These are phyloP conservation scores for Starmerella cellae DNA, from an alignment of 805 yeast genomes.

Conservation along the genomic window DNA sequence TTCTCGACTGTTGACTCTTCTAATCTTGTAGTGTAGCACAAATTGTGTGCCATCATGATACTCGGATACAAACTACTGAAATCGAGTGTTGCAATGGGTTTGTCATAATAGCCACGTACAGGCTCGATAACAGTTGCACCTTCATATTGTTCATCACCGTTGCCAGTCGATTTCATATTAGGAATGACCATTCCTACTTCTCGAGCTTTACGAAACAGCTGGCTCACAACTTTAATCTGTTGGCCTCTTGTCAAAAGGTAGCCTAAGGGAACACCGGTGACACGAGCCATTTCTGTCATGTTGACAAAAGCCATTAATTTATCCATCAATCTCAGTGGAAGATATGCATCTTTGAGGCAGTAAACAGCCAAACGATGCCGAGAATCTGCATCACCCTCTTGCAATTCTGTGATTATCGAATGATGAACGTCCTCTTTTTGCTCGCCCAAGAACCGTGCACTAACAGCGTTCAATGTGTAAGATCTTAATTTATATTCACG, in stretches of 20 bases:
- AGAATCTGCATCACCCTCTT: constrained; percentile 83
- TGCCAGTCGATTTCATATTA: constrained; percentile 66
- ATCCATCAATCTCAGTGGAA: constrained; percentile 77
- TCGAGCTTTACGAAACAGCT: constrained; percentile 82
- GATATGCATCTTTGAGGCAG: constrained; percentile 89
- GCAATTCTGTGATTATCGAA: constrained; percentile 87
- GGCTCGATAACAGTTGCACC: constrained; percentile 99
- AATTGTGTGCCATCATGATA: constrained; percentile 97
- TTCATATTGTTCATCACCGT: constrained; percentile 82
- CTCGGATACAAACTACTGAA: constrained; percentile 96
- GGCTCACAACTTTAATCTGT: constrained; percentile 94
- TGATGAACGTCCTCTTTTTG: constrained; percentile 98
- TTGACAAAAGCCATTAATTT: constrained; percentile 93
- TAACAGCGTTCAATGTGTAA: constrained; percentile 87
- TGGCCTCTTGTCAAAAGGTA: constrained; percentile 84
- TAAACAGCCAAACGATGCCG: constrained; percentile 92
- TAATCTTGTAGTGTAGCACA: constrained; percentile 84
- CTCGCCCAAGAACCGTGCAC: constrained; percentile 84
- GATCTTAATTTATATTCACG: constrained; percentile 91
- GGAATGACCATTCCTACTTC: constrained; percentile 82
- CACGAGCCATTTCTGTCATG: constrained; percentile 98
- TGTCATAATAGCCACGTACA: constrained; percentile 84
- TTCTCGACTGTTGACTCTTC: constrained; percentile 50
- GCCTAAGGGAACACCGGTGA: constrained; percentile 95
- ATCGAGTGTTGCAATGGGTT: constrained; percentile 95